phyloP scores from a whole-genome alignment of 1,284 basidiomycete genomes.

The Cutaneotrichosporon sp. region DNA sequence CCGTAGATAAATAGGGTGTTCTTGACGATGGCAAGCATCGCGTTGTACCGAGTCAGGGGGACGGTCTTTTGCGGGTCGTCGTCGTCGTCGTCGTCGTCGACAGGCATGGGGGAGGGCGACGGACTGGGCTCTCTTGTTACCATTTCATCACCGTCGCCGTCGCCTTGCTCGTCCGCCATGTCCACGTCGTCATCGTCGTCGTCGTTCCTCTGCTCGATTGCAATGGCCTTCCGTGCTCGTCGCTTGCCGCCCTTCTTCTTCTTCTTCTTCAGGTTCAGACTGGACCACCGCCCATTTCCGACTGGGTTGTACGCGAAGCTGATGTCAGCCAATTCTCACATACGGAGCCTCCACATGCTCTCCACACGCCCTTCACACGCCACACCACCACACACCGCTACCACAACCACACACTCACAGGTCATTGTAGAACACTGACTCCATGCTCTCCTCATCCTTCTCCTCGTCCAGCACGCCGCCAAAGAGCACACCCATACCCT shows the following conservation, averaged over 20 bases:
- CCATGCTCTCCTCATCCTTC: constrained; percentile 77
- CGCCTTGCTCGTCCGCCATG: constrained; percentile 21
- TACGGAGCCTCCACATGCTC: background rate
- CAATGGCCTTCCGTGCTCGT: constrained; percentile 30
- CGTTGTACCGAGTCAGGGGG: constrained; percentile 82
- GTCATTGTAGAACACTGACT: constrained; percentile 82
- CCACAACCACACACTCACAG: constrained; percentile 57
- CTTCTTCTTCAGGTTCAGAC: constrained; percentile 63
- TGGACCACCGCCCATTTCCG: constrained; percentile 78
- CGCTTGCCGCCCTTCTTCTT: constrained; percentile 58
- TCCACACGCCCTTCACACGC: background rate
- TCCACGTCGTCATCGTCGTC: constrained; percentile 35
- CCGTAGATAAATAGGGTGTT: constrained; percentile 88
- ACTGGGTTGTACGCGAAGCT: constrained; percentile 77
- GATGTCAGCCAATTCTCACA: constrained; percentile 3
- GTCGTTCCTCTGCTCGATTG: constrained; percentile 46
- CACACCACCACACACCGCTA: background rate
- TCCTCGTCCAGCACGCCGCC: constrained; percentile 92
- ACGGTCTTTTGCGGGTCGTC: constrained; percentile 68
- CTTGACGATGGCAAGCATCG: constrained; percentile 81
- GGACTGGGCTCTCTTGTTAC: constrained; percentile 15
- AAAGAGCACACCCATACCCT: constrained; percentile 73
- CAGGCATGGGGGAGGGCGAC: constrained; percentile 8
- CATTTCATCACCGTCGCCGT: constrained; percentile 18
- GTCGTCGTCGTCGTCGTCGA: constrained; percentile 63